Evolutionary conservation across 2,329 filamentous ascomycete genomes (phyloP).

Genomic region (Cytospora piceicola): DNA sequence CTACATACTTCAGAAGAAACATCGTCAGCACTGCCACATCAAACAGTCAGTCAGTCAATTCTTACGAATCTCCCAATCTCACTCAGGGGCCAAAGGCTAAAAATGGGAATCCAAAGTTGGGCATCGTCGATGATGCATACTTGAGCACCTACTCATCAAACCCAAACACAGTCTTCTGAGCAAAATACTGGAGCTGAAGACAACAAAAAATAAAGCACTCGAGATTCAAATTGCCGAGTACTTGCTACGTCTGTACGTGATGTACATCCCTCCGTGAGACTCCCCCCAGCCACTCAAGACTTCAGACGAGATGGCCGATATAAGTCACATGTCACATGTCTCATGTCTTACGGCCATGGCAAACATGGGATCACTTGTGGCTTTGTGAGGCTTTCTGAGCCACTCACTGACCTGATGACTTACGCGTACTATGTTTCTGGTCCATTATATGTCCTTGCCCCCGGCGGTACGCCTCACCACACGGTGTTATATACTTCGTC

Average conservation of each 20-base stretch:
- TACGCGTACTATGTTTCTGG: background rate
- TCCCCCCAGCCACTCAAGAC: too few relatives aligned
- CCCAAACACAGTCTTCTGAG: background rate
- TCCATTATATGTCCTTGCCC: too few relatives aligned
- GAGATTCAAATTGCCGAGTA: background rate
- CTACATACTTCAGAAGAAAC: background rate
- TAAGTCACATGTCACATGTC: background rate
- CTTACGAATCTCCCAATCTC: background rate
- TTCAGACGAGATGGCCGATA: background rate
- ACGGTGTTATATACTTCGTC: background rate
- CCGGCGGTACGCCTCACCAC: too few relatives aligned
- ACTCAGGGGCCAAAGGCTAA: background rate
- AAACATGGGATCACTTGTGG: slow-evolving; percentile 1
- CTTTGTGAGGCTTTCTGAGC: background rate
- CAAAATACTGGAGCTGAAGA: background rate
- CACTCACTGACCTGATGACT: background rate
- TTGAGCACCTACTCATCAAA: background rate
- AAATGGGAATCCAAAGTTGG: background rate
- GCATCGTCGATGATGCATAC: background rate
- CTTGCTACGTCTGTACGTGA: background rate
- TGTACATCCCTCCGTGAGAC: too few relatives aligned
- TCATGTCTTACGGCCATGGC: background rate
- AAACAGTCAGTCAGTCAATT: too few relatives aligned
- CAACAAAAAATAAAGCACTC: background rate
- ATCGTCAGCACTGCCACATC: background rate